A percentile compares a stretch with the other conserved stretches of the same genome.
Evolutionary conservation across 495 filamentous ascomycete genomes (phyloP).

Genomic region (Penicillium canariense): DNA sequence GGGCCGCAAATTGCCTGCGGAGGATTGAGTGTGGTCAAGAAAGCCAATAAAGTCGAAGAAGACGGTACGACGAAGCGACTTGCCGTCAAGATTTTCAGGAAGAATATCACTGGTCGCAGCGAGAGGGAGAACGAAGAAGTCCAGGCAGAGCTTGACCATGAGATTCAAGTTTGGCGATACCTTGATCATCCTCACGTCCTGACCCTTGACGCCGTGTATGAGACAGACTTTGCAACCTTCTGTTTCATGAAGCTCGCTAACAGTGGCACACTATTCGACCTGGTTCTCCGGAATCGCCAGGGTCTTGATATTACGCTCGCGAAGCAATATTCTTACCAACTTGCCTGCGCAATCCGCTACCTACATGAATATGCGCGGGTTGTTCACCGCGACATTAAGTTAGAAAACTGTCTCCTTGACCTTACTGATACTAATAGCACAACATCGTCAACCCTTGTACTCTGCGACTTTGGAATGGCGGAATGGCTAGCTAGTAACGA

Average conservation of each 20-base stretch:
- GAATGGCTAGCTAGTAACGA: slow-evolving; percentile 63
- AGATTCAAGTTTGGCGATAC: slow-evolving; percentile 68
- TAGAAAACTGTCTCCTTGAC: slow-evolving; percentile 75
- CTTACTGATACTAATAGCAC: slow-evolving; percentile 48
- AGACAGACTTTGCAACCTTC: slow-evolving; percentile 69
- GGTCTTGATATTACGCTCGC: slow-evolving; percentile 54
- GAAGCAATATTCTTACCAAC: slow-evolving; percentile 64
- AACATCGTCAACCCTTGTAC: slow-evolving; percentile 53
- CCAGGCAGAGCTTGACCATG: slow-evolving; percentile 73
- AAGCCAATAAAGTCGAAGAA: slow-evolving; percentile 65
- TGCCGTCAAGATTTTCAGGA: slow-evolving; percentile 74
- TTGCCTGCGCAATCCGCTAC: slow-evolving; percentile 68
- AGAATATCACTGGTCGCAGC: slow-evolving; percentile 52
- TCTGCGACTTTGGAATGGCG: slow-evolving; percentile 77
- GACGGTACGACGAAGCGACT: slow-evolving; percentile 48
- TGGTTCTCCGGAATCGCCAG: slow-evolving; percentile 57
- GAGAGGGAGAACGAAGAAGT: slow-evolving; percentile 66
- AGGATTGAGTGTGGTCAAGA: slow-evolving; percentile 70
- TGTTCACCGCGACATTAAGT: slow-evolving; percentile 72
- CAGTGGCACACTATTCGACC: slow-evolving; percentile 67
- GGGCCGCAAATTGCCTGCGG: slow-evolving; percentile 68
- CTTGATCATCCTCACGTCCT: slow-evolving; percentile 64
- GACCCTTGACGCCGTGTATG: slow-evolving; percentile 64
- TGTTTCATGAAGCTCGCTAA: slow-evolving; percentile 69
- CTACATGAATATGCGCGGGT: slow-evolving; percentile 70